These are phyloP conservation scores for Gigaspora rosea DNA, from an alignment of 192 early-diverging fungal genomes.

Conservation along the genomic window DNA sequence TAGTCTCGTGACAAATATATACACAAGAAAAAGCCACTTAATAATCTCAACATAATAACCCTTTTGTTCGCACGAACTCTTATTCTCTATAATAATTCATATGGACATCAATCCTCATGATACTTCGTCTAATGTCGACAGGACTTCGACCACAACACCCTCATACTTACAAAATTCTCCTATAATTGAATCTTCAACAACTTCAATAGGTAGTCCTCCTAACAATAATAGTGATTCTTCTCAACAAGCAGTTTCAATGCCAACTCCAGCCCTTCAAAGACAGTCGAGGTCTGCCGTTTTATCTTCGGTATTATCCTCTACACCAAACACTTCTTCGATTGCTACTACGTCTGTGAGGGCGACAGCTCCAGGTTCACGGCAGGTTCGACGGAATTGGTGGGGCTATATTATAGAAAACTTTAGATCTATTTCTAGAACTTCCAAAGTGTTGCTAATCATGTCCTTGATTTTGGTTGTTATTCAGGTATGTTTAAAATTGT, in stretches of 20 bases:
- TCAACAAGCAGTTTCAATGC: background rate
- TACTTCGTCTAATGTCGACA: too few species aligned
- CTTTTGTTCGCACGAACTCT: too few species aligned
- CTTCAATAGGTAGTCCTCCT: background rate
- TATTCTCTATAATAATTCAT: too few species aligned
- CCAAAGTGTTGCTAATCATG: constrained; percentile 22
- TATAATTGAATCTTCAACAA: too few species aligned
- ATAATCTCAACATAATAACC: too few species aligned
- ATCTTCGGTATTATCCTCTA: constrained; percentile 18
- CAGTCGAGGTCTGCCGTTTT: background rate
- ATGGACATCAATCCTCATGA: too few species aligned
- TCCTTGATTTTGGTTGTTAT: constrained; percentile 14
- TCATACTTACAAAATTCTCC: too few species aligned
- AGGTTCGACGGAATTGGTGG: constrained; percentile 17
- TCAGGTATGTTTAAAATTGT: constrained; percentile 17
- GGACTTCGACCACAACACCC: too few species aligned
- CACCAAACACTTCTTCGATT: constrained; percentile 1
- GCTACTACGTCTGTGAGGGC: constrained; percentile 26
- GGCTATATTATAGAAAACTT: constrained; percentile 20
- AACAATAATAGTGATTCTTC: background rate
- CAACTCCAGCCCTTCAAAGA: background rate
- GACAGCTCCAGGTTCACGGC: constrained; percentile 16
- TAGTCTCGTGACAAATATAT: too few species aligned
- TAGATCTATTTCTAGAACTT: constrained; percentile 31
- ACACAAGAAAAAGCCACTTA: too few species aligned